These are phyloP conservation scores for Lactarius evosmus DNA, from an alignment of 768 basidiomycete genomes.

Conservation along the genomic window DNA sequence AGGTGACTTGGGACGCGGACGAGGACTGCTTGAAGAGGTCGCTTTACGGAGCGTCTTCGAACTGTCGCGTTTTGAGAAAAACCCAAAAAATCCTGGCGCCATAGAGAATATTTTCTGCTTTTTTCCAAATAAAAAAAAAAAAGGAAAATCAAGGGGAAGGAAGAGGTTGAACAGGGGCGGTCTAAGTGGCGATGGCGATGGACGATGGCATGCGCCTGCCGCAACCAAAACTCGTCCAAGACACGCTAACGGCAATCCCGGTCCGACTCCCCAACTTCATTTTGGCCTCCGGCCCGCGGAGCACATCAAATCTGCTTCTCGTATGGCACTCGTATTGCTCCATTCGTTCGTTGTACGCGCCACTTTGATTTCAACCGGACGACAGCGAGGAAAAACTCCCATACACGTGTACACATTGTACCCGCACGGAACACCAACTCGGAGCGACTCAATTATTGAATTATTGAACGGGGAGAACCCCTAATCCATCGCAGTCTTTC, in stretches of 20 bases:
- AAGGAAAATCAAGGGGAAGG: background rate
- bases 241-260: background rate
- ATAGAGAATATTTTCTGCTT: background rate
- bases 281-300: background rate
- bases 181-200: background rate
- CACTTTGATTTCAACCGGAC: no score
- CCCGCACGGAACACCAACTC: background rate
- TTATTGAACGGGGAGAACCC: no score
- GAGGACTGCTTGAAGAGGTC: background rate
- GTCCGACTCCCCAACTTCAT: background rate
- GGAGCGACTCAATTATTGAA: no score
- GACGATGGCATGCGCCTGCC: background rate
- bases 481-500: no score
- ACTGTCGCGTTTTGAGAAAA: slow-evolving; percentile 25
- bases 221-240: background rate
- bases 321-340: background rate
- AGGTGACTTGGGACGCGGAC: background rate
- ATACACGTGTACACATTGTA: background rate
- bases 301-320: background rate
- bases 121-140: background rate
- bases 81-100: slow-evolving; percentile 15
- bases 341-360: no score
- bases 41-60: background rate
- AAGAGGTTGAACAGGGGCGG: background rate
- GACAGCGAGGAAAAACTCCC: no score